Base-by-base conservation (phyloP, 257 asterid genomes). In the Solanum phureja region DNA sequence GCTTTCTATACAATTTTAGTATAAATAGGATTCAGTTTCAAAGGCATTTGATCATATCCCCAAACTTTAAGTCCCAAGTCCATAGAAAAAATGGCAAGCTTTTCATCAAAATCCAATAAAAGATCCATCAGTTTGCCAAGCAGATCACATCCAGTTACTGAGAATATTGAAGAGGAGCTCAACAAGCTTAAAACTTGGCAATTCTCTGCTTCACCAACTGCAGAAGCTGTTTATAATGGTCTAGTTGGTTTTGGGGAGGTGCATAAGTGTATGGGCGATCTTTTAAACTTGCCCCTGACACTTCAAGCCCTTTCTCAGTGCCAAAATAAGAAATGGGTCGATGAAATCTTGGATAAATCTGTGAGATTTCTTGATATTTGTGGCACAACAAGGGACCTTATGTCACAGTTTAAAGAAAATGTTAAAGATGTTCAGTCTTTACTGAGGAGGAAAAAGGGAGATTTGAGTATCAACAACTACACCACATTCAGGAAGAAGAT, bases 121-220 rank as follows among this genome's bases (percentile, higher is more conserved):
- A 79, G 92, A 87, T 91, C 93, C 84, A 90, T 87, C 46, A 90
- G 92, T 87, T 87, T 90, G 88, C 92, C 91, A 16, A 42, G 79
- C 87, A 83, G 92, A 87, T 88, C 91, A 71, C 93, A 90, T 73
- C 92, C 92, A 19, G 64, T 88, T 18, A 88, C 90, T 42, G 83
- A 88, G 8, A 83, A 68, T 38, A 38, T 91, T 85, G 90, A 91
- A 88, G 90, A 90, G 84, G 91, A 87, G 87, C 19, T 91, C 56
- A 85, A 42, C 76, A 86, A 87, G 83, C 49, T 87, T 82, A 85
- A 66, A 34, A 44, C 73, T 58, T 86, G 84, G 90, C 84, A 75
- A 31, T n/a, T 27, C 21, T 85, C 83, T 35, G 52, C 87, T 62
- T 34, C 88, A 76, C 38, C 84, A 23, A 49, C 87, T 5, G 84